Evolutionary conservation across 2,329 filamentous ascomycete species (phyloP), one percentile per base, ranked within the genome.

Genomic region (Helminthosporium solani): DNA sequence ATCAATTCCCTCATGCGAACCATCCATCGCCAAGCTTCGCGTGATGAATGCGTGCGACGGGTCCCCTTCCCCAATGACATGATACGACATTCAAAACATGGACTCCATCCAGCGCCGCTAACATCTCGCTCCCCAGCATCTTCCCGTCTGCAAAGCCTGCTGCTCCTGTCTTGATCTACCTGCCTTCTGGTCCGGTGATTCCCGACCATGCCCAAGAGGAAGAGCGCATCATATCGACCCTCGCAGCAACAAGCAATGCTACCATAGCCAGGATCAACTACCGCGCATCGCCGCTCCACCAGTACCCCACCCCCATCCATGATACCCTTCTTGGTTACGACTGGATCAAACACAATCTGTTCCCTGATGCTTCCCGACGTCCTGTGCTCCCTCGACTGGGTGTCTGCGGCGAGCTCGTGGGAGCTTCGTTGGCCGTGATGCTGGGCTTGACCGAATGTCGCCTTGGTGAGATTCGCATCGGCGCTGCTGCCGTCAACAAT

Each of bases 371-470:
- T 2, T 55, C 56, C 27, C 28, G 52, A 9, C 44, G 54, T 16
- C 56, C 58, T 16, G 51, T 53, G 40, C 52, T 65, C 7, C 64
- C 67, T 23, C 61, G 62, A 14, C 44, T 78, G 3, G 74, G 70
- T 15, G 70, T 78, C 3, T 74, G 71, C 50, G 77, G 77, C 19
- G 72, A 78, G 54, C 67, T 77, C 5, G 40, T 77, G 7, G 77
- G 77, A 7, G 77, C 72, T 36, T 67, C 71, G 14, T 67, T 79
- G 6, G 76, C 76, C 7, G 70, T 73, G 2, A 74, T 74, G 66
- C 67, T 79, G 3, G 75, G 74, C 1, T 52, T 79, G 60, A 78
- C 76, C 8, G 77, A 79, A 58, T 78, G 74, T 49, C 67, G 66
- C 15, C 44, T 63, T 8, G 68, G 70, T n/a, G 55, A 61, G 23